These are phyloP conservation scores for Xylaria bambusicola DNA, from an alignment of 495 filamentous ascomycete species.

Conservation along the genomic window DNA sequence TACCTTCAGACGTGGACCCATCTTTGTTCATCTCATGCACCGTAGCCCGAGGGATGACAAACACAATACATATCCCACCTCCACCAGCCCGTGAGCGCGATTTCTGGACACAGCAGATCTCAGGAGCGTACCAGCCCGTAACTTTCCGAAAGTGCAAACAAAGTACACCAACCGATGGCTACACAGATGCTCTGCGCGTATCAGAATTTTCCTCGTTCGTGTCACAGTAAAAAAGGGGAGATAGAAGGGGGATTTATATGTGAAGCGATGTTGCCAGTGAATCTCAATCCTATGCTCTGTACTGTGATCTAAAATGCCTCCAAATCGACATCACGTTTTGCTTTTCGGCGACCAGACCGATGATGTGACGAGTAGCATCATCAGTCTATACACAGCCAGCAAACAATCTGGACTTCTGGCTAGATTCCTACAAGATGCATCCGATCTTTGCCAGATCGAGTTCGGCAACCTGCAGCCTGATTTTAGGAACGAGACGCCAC, in stretches of 20 bases:
- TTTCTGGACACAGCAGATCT: too few relatives aligned
- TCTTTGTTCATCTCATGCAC: too few relatives aligned
- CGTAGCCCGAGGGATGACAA: too few relatives aligned
- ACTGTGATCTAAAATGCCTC: neutral
- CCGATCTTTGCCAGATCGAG: conserved; percentile 20
- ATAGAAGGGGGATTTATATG: neutral
- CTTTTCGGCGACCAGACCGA: conserved; percentile 21
- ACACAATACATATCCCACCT: too few relatives aligned
- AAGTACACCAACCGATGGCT: neutral
- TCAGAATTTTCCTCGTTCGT: neutral
- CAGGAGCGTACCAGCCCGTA: too few relatives aligned
- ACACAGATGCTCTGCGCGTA: neutral
- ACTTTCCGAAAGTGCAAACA: too few relatives aligned
- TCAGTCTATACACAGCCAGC: conserved; percentile 8
- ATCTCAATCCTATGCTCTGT: neutral
- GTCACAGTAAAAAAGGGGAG: neutral
- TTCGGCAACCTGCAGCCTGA: conserved; percentile 14
- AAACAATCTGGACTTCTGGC: conserved; percentile 7
- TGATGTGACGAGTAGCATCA: neutral
- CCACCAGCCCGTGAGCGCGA: too few relatives aligned
- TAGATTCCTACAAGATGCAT: conserved; percentile 13
- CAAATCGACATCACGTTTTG: conserved; percentile 14
- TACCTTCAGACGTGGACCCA: too few relatives aligned
- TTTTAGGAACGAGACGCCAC: conserved; percentile 5
- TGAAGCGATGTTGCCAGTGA: neutral